Evolutionary conservation across 1,284 basidiomycete species (phyloP), one percentile per base, ranked within the genome.

Genomic region (Cryptococcus wingfieldii): DNA sequence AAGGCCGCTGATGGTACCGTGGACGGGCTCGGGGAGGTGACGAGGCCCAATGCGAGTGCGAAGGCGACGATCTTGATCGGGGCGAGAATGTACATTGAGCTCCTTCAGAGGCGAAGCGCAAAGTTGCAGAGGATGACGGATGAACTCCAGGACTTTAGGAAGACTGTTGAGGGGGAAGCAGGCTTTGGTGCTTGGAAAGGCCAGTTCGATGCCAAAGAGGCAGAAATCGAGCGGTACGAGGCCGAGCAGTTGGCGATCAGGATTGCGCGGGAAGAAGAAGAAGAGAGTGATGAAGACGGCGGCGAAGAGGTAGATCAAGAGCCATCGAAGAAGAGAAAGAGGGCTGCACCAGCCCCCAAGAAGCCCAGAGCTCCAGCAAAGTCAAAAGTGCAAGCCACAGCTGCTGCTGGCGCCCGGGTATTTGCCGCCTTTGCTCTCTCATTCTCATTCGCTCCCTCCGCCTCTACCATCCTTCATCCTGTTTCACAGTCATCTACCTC

Each of bases 11-110:
- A 76, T 47, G 76, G 76, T 0, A 72, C 72, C 1, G 70, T 77
- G 18, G 76, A 75, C 46, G 76, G 76, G n/a, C 57, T 77, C 2
- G 72, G 72, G 34, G 70, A 73, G 53, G 65, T 77, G 23, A 72
- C 71, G 0, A 67, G 75, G 23, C 76, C 76, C 4, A 77, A 75
- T 49, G 71, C 73, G 1, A 69, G 66, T 57, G 72, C 74, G 28
- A 77, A 77, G 58, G 70, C 75, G 38, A 77, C 76, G 19, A 72
- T 77, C 41, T 63, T 77, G 42, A 64, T 72, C 28, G 76, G 75
- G 3, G 75, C 76, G 18, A 60, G 70, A 38, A 64, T 76, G 66
- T 77, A 77, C 55, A 76, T 77, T 48, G 74, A 76, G 53, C 58
- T 74, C 8, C 59, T 77, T 18, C 75, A 76, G 54, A 64, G 60